Evolutionary conservation across 495 filamentous ascomycete species (phyloP), one percentile per base, ranked within the genome.

Genomic region (Penicillium argentinense): DNA sequence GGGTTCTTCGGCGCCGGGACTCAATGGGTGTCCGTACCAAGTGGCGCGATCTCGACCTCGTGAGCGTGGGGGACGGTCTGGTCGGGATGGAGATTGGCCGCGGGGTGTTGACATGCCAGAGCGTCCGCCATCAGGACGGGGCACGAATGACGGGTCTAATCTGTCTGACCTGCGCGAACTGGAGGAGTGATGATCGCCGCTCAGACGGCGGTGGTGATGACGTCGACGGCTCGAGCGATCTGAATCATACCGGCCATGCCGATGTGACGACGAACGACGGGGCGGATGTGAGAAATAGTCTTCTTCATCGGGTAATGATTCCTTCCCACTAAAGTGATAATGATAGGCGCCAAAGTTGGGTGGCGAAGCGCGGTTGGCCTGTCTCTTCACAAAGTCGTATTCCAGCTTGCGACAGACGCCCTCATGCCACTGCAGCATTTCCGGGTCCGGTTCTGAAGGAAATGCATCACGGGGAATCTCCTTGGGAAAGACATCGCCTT

Each of bases 381-480:
- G 62, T 44, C 61, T 61, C 45, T 67, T 67, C 51, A 60, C 52
- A 41, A 66, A 73, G 52, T 75, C 73, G 16, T 69, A 50, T 42
- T 74, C 67, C 5, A 76, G 60, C 32, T 67, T 57, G 21, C 60
- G 59, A 45, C 67, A 64, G 22, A 91, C 88, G 4, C 72, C 71
- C 49, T 90, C 81, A 59, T 97, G 89, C 93, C 93, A 98, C 45
- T 73, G 64, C 29, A 88, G 76, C 66, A 92, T 93, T 14, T 87
- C 86, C 9, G 71, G 61, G 59, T 97, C 92, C 0, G 90, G 81
- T 17, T 80, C 68, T 4, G 74, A 60, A 0, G 93, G 93, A 45
- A 98, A 91, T 0, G 84, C 82, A 14, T 83, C 78, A 26, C 75
- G 73, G 3, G 93, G 95, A 6, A 98, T 77, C 29, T 81, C 69